Percentiles rank a stretch among this genome's conserved stretches.
Conservation (phyloP, 768 basidiomycete genomes). For the Mycena maculata region DNA sequence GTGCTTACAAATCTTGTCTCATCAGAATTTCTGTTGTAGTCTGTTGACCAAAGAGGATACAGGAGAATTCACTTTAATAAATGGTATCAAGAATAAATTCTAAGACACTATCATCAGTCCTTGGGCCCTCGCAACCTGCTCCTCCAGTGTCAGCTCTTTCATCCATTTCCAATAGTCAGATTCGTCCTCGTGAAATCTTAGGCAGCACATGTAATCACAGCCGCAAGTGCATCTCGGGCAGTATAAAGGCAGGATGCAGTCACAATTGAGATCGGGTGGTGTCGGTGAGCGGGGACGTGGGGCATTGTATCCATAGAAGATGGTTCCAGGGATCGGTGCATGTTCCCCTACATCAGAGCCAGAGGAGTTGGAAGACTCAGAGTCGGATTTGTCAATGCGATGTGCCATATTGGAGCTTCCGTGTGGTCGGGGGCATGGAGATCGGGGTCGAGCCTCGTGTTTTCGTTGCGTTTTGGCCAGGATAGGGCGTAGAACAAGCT, state of each 20-base stretch:
- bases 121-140: background rate
- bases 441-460: background rate
- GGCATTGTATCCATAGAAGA: background rate
- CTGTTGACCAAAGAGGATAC: no score
- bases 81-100: no score
- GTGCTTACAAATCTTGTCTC: no score
- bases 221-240: conserved; percentile 1
- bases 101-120: no score
- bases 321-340: background rate
- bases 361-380: background rate
- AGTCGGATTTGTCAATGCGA: background rate
- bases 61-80: no score
- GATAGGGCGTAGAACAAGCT: background rate
- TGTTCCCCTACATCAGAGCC: background rate
- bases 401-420: background rate
- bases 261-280: background rate
- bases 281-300: background rate
- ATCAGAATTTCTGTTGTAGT: no score
- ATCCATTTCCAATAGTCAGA: background rate
- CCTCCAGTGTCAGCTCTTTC: conserved; percentile 3
- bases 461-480: background rate
- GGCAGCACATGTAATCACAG: background rate
- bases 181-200: background rate
- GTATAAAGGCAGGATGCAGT: background rate
- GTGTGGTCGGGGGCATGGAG: background rate